Evolutionary conservation across 2,329 filamentous ascomycete species (phyloP), one percentile per base, ranked within the genome.

Genomic region (Fusarium sp.): DNA sequence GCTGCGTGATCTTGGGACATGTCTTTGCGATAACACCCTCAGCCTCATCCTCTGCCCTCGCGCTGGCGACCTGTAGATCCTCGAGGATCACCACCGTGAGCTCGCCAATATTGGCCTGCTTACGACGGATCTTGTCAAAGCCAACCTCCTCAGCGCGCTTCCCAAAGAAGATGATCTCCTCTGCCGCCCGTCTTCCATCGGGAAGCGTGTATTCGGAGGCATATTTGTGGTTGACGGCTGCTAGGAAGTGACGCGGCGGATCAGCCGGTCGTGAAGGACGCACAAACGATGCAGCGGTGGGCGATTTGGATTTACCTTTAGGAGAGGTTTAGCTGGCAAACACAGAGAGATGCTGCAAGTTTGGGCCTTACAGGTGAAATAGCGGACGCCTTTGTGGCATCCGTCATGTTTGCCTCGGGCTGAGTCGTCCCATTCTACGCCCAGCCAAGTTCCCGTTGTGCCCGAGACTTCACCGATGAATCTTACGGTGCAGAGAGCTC

Each of bases 361-460:
- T 34, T 5, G 15, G 7, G 26, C 49, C 80, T 73, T 85, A 94
- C 94, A 97, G 68, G 83, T 80, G 72, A 98, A 98, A 74, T 97
- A 97, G 61, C 85, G 87, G 61, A 85, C 81, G 58, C 90, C 92
- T 64, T 90, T 88, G 77, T 96, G 88, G 59, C 89, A 88, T 57
- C 95, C 95, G 71, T 94, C 86, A 77, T 99, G 93, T 80, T 97
- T 98, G 60, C 95, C 95, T 70, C 93, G 85, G 34, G 82, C 83
- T 53, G 88, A 80, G 75, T 97, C 91, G 77, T 98, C 94, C 95
- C 95, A 99, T 83, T 99, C 95, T 43, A 98, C 92, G 42, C 95
- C 95, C 31, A 98, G 84, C 93, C 94, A 98, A 62, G 84, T 81
- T 44, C 92, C 91, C 39, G 85, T 82, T 8, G 92, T 93, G 67